These are phyloP conservation scores for Paraphaeosphaeria sporulosa DNA, from an alignment of 2,329 filamentous ascomycete genomes.

Conservation along the genomic window DNA sequence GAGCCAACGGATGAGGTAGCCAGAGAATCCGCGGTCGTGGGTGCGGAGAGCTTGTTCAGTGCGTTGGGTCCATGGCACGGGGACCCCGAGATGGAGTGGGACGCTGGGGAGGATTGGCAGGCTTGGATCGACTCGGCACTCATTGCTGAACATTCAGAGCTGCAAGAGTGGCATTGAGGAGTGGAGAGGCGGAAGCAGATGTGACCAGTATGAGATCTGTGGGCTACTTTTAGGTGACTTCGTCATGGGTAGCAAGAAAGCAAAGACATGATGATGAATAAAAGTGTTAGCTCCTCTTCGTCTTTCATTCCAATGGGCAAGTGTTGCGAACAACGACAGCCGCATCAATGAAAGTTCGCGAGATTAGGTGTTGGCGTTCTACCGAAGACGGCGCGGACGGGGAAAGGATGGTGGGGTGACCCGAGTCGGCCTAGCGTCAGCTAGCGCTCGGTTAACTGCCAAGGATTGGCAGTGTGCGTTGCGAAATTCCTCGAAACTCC, in stretches of 20 bases:
- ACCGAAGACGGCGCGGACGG: too few species aligned
- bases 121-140: conserved; percentile 7
- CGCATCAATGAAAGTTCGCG: too few species aligned
- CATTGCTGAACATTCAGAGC: conserved; percentile 1
- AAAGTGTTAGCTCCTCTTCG: too few species aligned
- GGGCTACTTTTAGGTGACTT: too few species aligned
- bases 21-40: background rate
- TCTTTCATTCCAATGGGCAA: too few species aligned
- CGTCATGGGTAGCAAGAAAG: too few species aligned
- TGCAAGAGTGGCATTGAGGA: background rate
- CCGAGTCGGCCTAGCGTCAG: background rate
- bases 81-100: background rate
- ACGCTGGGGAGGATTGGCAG: background rate
- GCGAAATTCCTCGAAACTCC: conserved; percentile 31
- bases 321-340: too few species aligned
- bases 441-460: conserved; percentile 11
- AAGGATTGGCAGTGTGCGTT: background rate
- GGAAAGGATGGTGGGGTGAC: background rate
- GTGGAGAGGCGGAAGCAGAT: too few species aligned
- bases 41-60: background rate
- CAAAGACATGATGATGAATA: too few species aligned
- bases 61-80: background rate
- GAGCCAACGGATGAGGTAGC: background rate
- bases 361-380: too few species aligned
- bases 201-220: too few species aligned